Evolutionary conservation across 2,329 filamentous ascomycete genomes (phyloP).

Genomic region (Furcasterigmium sp.): DNA sequence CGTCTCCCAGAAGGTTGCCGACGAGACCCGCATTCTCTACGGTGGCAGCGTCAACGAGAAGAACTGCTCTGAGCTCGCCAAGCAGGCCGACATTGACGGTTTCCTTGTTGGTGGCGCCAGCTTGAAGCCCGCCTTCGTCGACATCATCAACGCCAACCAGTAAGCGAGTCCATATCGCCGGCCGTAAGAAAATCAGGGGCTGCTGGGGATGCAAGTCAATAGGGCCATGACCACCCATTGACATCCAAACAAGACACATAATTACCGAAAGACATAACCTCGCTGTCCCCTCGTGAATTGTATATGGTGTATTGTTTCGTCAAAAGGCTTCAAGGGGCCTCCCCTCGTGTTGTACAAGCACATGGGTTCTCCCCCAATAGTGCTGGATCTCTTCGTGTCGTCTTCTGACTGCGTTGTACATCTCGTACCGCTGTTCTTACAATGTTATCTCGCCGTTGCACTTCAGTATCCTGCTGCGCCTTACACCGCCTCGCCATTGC

Average conservation of each 20-base stretch:
- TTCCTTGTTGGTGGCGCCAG: slow-evolving; percentile 96
- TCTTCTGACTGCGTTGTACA: not conserved
- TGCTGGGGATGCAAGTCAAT: too few relatives aligned
- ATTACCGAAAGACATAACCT: not conserved
- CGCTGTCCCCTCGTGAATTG: not conserved
- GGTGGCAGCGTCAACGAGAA: slow-evolving; percentile 96
- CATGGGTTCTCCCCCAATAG: not conserved
- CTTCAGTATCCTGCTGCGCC: not conserved
- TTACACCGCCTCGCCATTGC: slow-evolving; percentile 50
- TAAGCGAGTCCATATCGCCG: slow-evolving; percentile 24
- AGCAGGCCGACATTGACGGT: slow-evolving; percentile 92
- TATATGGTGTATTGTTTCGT: not conserved
- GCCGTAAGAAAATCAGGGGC: not conserved
- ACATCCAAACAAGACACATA: too few relatives aligned
- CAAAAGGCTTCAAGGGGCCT: not conserved
- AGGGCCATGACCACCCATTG: too few relatives aligned
- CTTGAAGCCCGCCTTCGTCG: slow-evolving; percentile 84
- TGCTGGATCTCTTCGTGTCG: too few relatives aligned
- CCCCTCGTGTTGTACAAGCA: slow-evolving; percentile 2
- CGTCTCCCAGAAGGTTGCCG: slow-evolving; percentile 68
- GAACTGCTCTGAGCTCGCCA: slow-evolving; percentile 91
- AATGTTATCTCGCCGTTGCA: not conserved
- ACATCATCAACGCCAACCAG: slow-evolving; percentile 54
- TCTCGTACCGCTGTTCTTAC: not conserved
- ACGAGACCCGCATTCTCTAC: slow-evolving; percentile 91